A percentile compares a stretch with the other conserved stretches of the same genome.
Conservation (phyloP, 2,329 filamentous ascomycete species). For the Tolypocladium inflatum region DNA sequence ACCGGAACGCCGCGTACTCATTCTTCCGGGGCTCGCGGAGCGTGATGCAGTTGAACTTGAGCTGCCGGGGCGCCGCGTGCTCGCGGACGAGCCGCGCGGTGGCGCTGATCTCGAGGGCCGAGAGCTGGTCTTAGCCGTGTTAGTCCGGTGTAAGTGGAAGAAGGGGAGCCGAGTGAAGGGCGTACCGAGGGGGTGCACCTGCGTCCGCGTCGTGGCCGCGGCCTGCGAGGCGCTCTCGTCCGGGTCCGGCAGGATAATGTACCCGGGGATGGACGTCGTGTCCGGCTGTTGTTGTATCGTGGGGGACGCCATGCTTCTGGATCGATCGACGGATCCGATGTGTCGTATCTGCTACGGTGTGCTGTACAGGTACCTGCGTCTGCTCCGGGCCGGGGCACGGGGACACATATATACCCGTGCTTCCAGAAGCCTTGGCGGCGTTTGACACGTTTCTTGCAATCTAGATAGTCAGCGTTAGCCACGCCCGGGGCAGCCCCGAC, state of each 20-base stretch:
- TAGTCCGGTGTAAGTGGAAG: neutral
- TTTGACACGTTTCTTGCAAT: neutral
- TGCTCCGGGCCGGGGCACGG: neutral
- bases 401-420: neutral
- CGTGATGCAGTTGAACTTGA: slow-evolving; percentile 54
- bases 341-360: neutral
- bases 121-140: slow-evolving; percentile 38
- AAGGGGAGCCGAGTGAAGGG: too few relatives aligned
- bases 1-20: slow-evolving; percentile 52
- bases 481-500: neutral
- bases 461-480: neutral
- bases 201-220: slow-evolving; percentile 17
- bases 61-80: slow-evolving; percentile 17
- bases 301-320: slow-evolving; percentile 10
- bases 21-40: slow-evolving; percentile 55
- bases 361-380: neutral
- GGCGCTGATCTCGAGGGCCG: slow-evolving; percentile 41
- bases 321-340: neutral
- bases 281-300: slow-evolving; percentile 15
- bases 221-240: slow-evolving; percentile 25
- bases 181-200: slow-evolving; percentile 25
- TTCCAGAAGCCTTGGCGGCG: neutral
- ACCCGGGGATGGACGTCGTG: slow-evolving; percentile 33
- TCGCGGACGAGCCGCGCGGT: slow-evolving; percentile 39
- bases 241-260: slow-evolving; percentile 35